Evolutionary conservation across 352 stramenopile genomes (phyloP).

Genomic region (Phytophthora cryptogea): DNA sequence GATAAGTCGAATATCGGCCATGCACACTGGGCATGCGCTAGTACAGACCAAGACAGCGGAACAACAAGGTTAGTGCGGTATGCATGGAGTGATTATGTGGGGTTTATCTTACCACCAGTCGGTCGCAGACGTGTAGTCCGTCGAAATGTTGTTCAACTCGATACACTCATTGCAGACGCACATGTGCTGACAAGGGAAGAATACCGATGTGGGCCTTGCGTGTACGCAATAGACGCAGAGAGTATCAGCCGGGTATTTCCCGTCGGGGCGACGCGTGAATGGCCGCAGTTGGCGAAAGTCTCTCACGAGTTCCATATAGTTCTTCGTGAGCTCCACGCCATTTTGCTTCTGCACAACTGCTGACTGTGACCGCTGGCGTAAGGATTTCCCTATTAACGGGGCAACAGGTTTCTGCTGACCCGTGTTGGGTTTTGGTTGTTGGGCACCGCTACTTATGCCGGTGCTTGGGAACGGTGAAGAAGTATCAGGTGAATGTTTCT

Average conservation of each 20-base stretch:
- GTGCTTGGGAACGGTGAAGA: not conserved
- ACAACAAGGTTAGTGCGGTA: not conserved
- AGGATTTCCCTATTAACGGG: constrained; percentile 13
- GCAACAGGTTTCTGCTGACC: constrained; percentile 1
- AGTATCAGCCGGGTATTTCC: constrained; percentile 42
- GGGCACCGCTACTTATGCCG: not conserved
- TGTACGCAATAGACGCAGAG: constrained; percentile 54
- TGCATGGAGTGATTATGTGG: not conserved
- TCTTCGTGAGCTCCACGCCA: constrained; percentile 40
- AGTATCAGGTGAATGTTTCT: not conserved
- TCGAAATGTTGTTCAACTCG: constrained; percentile 42
- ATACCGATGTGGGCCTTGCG: constrained; percentile 24
- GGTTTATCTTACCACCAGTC: constrained; percentile 43
- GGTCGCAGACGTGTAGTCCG: constrained; percentile 20
- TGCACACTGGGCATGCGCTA: constrained; percentile 69
- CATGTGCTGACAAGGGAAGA: constrained; percentile 61
- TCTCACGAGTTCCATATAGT: constrained; percentile 58
- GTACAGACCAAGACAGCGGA: not conserved
- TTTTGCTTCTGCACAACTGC: constrained; percentile 20
- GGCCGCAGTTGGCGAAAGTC: constrained; percentile 58
- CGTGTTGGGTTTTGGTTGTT: not conserved
- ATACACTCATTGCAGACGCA: constrained; percentile 67
- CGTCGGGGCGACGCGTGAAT: constrained; percentile 51
- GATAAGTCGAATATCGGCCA: constrained; percentile 64
- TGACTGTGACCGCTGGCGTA: constrained; percentile 23